Conservation (phyloP, 768 basidiomycete species). For the Pleurotus cornucopiae region DNA sequence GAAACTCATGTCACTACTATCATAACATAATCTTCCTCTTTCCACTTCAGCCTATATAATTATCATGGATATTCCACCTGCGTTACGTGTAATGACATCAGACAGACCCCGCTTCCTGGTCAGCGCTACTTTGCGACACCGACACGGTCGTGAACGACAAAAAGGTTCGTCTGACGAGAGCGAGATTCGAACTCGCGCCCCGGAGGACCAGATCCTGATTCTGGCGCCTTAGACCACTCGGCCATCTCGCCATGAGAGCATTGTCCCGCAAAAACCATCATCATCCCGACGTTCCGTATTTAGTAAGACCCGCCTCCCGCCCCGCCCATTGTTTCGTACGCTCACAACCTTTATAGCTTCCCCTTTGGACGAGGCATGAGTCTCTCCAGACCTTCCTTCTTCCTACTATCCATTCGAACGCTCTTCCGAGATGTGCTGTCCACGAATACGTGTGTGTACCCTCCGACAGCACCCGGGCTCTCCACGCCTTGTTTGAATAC, state of each 20-base stretch:
- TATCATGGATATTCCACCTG: too few relatives aligned
- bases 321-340: too few relatives aligned
- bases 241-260: conserved; percentile 1
- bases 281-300: too few relatives aligned
- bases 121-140: too few relatives aligned
- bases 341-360: neutral
- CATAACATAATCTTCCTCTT: conserved; percentile 9
- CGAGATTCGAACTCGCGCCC: conserved; percentile 17
- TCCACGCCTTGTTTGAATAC: conserved; percentile 51
- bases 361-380: conserved; percentile 18
- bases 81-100: too few relatives aligned
- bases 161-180: conserved; percentile 10
- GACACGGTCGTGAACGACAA: too few relatives aligned
- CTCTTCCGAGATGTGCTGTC: conserved; percentile 56
- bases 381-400: conserved; percentile 42
- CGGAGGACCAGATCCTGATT: conserved; percentile 14
- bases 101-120: too few relatives aligned
- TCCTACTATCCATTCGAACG: conserved; percentile 35
- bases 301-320: too few relatives aligned
- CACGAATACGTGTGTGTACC: conserved; percentile 86
- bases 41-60: too few relatives aligned
- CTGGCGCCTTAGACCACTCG: conserved; percentile 6
- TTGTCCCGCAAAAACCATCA: too few relatives aligned
- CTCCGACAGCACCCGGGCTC: conserved; percentile 42
- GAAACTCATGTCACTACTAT: conserved; percentile 31